phyloP scores from a whole-genome alignment of 139 green algal species.

The Diplosphaera chodatii region DNA sequence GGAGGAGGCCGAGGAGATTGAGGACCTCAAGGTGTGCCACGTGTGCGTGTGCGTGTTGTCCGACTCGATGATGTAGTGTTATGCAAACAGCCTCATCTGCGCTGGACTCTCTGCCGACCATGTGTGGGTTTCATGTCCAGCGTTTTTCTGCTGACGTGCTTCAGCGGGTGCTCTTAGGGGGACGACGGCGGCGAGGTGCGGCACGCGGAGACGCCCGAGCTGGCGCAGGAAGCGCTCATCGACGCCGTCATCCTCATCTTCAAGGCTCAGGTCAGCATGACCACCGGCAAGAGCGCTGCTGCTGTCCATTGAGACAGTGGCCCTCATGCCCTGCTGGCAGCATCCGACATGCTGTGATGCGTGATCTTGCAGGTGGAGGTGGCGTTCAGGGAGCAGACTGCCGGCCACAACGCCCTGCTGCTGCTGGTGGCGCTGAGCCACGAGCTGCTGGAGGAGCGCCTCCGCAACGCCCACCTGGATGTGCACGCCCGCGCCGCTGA shows the following conservation, averaged over 20 bases:
- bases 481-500: slow-evolving; percentile 31
- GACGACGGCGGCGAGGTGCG: slow-evolving; percentile 20
- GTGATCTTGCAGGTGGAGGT: slow-evolving; percentile 10
- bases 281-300: too few species aligned
- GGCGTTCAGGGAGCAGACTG: slow-evolving; percentile 44
- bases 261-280: slow-evolving; percentile 45
- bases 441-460: slow-evolving; percentile 37
- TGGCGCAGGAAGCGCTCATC: slow-evolving; percentile 38
- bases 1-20: slow-evolving; percentile 40
- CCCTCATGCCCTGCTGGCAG: too few species aligned
- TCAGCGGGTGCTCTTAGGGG: neutral
- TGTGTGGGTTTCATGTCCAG: too few species aligned
- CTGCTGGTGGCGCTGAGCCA: slow-evolving; percentile 38
- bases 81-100: too few species aligned
- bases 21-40: slow-evolving; percentile 38
- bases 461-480: slow-evolving; percentile 33
- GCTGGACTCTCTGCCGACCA: too few species aligned
- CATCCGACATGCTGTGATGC: neutral
- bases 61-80: too few species aligned
- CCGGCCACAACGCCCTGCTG: slow-evolving; percentile 45
- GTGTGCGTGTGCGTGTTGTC: too few species aligned
- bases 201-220: slow-evolving; percentile 49
- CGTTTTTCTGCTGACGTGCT: too few species aligned
- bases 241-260: slow-evolving; percentile 43
- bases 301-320: too few species aligned